A percentile compares a stretch with the other conserved stretches of the same genome.
phyloP scores from a whole-genome alignment of 805 yeast species.

The Wickerhamiella brachini region DNA sequence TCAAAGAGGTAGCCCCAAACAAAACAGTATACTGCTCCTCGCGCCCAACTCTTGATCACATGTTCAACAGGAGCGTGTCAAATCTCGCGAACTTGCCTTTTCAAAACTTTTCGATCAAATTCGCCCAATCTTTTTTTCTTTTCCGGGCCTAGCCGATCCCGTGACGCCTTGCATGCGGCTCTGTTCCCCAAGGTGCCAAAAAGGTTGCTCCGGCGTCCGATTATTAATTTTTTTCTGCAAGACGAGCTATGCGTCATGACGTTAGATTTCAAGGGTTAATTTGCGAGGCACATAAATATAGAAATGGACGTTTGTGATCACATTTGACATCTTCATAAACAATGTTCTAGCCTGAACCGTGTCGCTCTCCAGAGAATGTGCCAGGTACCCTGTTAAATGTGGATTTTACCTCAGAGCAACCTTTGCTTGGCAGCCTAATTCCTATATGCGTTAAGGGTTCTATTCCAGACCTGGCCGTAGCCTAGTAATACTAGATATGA shows the following conservation, averaged over 20 bases:
- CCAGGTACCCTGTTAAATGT: not conserved
- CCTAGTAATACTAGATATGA: not conserved
- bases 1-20: not conserved
- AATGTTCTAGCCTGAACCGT: no score
- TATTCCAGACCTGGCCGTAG: not conserved
- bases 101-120: not conserved
- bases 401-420: not conserved
- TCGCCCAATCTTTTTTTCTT: not conserved
- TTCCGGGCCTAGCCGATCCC: not conserved
- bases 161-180: not conserved
- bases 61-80: no score
- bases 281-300: not conserved
- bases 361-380: no score
- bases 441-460: not conserved
- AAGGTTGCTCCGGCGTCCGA: not conserved
- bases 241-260: not conserved
- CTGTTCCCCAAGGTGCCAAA: not conserved
- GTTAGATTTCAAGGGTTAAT: not conserved
- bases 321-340: not conserved
- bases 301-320: not conserved
- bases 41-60: no score
- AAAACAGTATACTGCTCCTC: not conserved
- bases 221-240: not conserved
- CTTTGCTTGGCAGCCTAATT: not conserved
- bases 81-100: not conserved